Evolutionary conservation across 129 eudicot genomes (phyloP), one percentile per base, ranked within the genome.

Genomic region (Arctium lappa): DNA sequence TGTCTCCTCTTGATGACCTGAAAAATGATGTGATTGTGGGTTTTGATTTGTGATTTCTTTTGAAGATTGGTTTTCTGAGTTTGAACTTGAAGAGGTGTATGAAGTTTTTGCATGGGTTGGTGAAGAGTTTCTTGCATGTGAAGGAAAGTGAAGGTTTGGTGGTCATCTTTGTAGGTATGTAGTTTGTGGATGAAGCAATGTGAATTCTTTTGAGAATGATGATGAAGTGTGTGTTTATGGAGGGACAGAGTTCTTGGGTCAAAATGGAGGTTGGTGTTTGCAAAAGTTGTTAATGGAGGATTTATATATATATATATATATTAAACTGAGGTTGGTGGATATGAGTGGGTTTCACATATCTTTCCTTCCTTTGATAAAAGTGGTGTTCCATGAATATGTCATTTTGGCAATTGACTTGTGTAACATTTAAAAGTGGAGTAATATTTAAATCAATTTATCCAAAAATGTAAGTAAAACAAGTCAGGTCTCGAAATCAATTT

Each of bases 81-180:
- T 75, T 86, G 79, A 86, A 76, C 18, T 82, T 91, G 69, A 89
- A 85, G 56, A 82, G 29, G 13, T 77, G 80, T 16, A 78, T 73
- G 36, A 89, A 31, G 69, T 84, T 86, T 73, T 86, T 88, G 92
- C 93, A 88, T 79, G 97, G 97, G 69, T 73, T 86, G 29, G 86
- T 83, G 44, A 86, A 44, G 82, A 90, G 86, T 80, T 79, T 84
- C 88, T 90, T 94, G 92, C 82, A 73, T 48, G 76, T 86, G 92
- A 91, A 93, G 91, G 76, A 34, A 87, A 30, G 48, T 46, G 78
- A 50, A 48, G 72, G 38, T 73, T 85, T 87, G 40, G 82, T 37
- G 50, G 71, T 85, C 93, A 90, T 94, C 13, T 74, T 63, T 76
- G 31, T 66, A 13, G 44, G 60, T 77, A 30, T 5, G 53, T 37